Conservation (phyloP, 2,329 filamentous ascomycete genomes). For the Xylariaceae sp. region DNA sequence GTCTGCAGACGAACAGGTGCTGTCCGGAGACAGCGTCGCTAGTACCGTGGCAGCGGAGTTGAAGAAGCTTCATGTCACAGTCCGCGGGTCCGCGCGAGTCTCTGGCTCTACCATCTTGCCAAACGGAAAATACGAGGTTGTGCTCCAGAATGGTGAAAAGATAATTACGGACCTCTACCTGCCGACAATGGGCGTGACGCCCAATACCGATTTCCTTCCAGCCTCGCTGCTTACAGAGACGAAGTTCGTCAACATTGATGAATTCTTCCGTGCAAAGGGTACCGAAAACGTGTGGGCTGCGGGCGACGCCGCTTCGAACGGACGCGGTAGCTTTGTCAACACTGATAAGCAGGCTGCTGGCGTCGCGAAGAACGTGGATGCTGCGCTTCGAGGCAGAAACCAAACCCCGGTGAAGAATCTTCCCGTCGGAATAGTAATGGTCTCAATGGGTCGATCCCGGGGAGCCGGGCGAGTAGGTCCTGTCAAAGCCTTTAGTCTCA, state of each 20-base stretch:
- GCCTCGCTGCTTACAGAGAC: constrained; percentile 40
- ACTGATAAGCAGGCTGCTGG: constrained; percentile 51
- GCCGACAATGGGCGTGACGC: constrained; percentile 50
- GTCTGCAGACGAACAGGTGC: constrained; percentile 38
- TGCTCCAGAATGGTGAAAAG: constrained; percentile 43
- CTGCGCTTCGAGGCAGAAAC: constrained; percentile 42
- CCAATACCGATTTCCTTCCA: constrained; percentile 53
- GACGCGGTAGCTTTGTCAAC: constrained; percentile 42
- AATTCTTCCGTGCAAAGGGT: constrained; percentile 45
- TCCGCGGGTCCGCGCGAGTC: constrained; percentile 43
- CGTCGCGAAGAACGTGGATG: constrained; percentile 52
- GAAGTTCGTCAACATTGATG: constrained; percentile 48
- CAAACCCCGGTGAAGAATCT: constrained; percentile 44
- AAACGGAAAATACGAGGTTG: constrained; percentile 47
- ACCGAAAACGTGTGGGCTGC: constrained; percentile 48
- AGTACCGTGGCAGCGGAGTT: constrained; percentile 45
- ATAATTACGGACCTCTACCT: constrained; percentile 54
- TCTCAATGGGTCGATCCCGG: constrained; percentile 46
- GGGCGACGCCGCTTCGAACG: constrained; percentile 50
- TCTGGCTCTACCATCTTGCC: constrained; percentile 31
- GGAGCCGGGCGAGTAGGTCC: constrained; percentile 47
- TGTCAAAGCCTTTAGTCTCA: constrained; percentile 47
- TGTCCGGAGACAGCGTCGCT: constrained; percentile 44
- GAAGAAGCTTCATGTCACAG: constrained; percentile 48
- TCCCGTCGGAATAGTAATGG: constrained; percentile 47